These are phyloP conservation scores for Melanogaster broomeanus DNA, from an alignment of 768 basidiomycete species.

Conservation along the genomic window DNA sequence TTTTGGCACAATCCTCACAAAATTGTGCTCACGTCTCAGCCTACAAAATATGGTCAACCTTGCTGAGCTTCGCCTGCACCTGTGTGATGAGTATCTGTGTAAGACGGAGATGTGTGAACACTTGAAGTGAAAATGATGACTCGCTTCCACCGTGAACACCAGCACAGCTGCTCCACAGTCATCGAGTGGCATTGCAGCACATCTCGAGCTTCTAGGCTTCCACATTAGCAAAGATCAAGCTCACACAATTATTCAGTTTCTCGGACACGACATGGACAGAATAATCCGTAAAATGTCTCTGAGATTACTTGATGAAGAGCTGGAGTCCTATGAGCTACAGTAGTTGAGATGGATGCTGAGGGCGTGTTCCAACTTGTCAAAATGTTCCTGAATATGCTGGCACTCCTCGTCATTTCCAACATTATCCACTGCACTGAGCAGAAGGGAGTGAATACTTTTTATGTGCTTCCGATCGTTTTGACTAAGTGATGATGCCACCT, in stretches of 20 bases:
- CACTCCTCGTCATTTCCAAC: neutral
- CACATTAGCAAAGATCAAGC: neutral
- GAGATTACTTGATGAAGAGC: conserved; percentile 1
- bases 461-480: neutral
- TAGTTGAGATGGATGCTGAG: neutral
- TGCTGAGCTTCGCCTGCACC: conserved; percentile 31
- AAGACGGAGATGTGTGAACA: conserved; percentile 2
- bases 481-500: neutral
- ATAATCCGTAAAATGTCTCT: neutral
- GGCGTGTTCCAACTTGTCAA: neutral
- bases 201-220: no score
- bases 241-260: neutral
- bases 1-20: conserved; percentile 32
- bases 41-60: conserved; percentile 21
- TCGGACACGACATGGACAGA: neutral
- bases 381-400: neutral
- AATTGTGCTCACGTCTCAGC: conserved; percentile 23
- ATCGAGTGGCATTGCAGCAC: no score
- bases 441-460: neutral
- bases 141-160: neutral
- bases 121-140: conserved; percentile 1
- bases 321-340: conserved; percentile 4
- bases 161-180: no score
- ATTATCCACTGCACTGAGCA: neutral
- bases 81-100: conserved; percentile 25